Percentiles rank a stretch among this genome's conserved stretches.
Conservation (phyloP, 139 green algal genomes). For the Trebouxia sp. region DNA sequence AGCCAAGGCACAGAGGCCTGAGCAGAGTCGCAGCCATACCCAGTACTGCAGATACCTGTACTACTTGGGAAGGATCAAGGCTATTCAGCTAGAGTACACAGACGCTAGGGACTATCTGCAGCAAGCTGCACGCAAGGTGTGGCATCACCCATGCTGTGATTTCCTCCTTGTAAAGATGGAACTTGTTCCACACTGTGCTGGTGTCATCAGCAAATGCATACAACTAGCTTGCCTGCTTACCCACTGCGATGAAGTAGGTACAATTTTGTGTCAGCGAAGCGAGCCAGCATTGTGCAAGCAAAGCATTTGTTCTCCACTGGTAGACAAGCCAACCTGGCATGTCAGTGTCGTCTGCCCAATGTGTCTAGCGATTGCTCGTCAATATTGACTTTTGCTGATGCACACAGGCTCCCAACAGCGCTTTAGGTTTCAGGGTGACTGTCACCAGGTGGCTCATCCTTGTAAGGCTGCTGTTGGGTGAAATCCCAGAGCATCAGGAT, state of each 20-base stretch:
- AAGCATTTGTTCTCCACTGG: neutral
- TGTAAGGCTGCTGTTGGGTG: conserved; percentile 96
- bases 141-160: neutral
- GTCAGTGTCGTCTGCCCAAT: neutral
- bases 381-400: neutral
- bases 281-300: no score
- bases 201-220: neutral
- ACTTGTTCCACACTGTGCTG: neutral
- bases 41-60: conserved; percentile 95
- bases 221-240: no score
- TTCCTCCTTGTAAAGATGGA: neutral
- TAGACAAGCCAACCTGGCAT: neutral
- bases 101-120: conserved; percentile 95
- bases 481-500: conserved; percentile 90
- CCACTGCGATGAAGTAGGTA: no score
- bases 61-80: conserved; percentile 94
- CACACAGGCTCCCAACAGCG: conserved; percentile 64
- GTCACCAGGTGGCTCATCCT: conserved; percentile 91
- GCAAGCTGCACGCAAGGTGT: conserved; percentile 81
- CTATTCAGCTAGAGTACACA: conserved; percentile 96
- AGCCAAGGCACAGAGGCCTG: conserved; percentile 86
- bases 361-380: neutral
- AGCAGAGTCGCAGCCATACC: conserved; percentile 71
- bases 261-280: no score
- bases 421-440: conserved; percentile 83